A percentile compares a stretch with the other conserved stretches of the same genome.
Evolutionary conservation across 768 basidiomycete genomes (phyloP).

Genomic region (Mrakia frigida): DNA sequence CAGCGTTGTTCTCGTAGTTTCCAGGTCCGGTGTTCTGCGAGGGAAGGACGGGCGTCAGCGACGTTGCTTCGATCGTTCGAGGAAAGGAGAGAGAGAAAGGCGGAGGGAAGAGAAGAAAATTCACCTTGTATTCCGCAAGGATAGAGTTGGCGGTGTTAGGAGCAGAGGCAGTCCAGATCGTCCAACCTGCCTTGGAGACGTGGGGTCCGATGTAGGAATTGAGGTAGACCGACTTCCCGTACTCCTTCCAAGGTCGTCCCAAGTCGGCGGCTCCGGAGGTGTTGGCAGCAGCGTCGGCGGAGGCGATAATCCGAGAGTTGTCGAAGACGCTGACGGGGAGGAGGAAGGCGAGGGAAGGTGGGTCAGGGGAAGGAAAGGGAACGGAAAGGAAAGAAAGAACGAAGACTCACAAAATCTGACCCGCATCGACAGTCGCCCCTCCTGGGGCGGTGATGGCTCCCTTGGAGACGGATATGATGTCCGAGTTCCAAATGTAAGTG

Average conservation of each 20-base stretch:
- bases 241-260: slow-evolving; percentile 20
- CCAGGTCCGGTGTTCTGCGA: slow-evolving; percentile 2
- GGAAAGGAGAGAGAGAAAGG: not conserved
- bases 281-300: not conserved
- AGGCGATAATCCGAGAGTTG: not conserved
- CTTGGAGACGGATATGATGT: slow-evolving; percentile 5
- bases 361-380: not conserved
- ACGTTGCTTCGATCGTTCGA: too few species aligned
- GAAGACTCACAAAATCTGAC: not conserved
- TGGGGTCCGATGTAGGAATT: slow-evolving; percentile 1
- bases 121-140: slow-evolving; percentile 18
- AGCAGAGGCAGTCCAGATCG: not conserved
- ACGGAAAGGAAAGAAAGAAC: not conserved
- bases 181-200: not conserved
- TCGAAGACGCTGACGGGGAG: slow-evolving; percentile 1
- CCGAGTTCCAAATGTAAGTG: not conserved
- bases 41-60: too few species aligned
- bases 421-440: not conserved
- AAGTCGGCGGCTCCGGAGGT: not conserved
- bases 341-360: too few species aligned
- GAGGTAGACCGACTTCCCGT: not conserved
- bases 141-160: not conserved
- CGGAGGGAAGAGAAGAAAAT: not conserved
- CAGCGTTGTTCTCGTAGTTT: not conserved
- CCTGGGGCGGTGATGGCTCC: slow-evolving; percentile 11